A percentile compares a stretch with the other conserved stretches of the same genome.
Evolutionary conservation across 257 asterid genomes (phyloP).

Genomic region (Gardenia jasminoides): DNA sequence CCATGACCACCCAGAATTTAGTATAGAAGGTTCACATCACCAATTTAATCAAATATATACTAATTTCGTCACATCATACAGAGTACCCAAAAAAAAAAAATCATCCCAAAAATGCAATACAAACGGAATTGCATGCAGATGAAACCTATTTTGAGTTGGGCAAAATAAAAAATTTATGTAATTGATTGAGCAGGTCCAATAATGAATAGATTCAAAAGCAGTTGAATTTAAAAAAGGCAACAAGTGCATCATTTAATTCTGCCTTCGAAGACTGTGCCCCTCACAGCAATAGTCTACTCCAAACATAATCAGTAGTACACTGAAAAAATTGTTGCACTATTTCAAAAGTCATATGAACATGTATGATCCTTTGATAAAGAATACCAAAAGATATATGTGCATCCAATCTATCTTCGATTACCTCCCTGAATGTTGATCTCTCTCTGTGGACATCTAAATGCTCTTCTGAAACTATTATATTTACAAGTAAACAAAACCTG

Average conservation of each 20-base stretch:
- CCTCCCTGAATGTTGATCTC: not conserved
- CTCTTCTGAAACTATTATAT: not conserved
- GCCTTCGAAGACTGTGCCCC: not conserved
- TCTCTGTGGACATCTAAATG: not conserved
- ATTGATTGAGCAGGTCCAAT: too few species aligned
- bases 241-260: not conserved
- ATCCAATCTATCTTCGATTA: not conserved
- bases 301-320: not conserved
- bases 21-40: too few species aligned
- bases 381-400: not conserved
- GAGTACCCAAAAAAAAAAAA: too few species aligned
- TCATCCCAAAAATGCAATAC: too few species aligned
- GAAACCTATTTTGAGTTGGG: too few species aligned
- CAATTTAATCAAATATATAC: too few species aligned
- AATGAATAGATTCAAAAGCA: too few species aligned
- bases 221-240: not conserved
- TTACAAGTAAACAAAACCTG: constrained; percentile 34
- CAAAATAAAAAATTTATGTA: too few species aligned
- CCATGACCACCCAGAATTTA: too few species aligned
- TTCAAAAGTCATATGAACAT: not conserved
- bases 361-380: not conserved
- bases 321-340: not conserved
- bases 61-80: too few species aligned
- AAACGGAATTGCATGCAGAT: too few species aligned
- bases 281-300: not conserved